Conservation (phyloP, 345 rosid genomes). For the Eucalyptus urophylla region DNA sequence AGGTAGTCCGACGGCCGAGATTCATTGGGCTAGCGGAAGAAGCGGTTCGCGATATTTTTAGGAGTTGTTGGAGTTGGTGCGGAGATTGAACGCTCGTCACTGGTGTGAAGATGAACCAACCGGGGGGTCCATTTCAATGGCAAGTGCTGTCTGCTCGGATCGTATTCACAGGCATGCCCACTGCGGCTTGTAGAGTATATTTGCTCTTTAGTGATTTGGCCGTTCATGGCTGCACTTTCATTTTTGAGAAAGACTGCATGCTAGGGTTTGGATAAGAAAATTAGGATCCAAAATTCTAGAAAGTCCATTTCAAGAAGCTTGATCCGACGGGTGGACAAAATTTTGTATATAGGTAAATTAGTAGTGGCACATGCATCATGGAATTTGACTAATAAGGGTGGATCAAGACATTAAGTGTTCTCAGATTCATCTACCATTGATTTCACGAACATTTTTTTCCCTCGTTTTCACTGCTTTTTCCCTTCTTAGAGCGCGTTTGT, state of each 20-base stretch:
- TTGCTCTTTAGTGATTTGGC: not conserved
- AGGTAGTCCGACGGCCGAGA: not conserved
- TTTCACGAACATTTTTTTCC: too few relatives aligned
- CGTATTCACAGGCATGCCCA: not conserved
- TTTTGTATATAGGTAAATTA: not conserved
- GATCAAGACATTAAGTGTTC: not conserved
- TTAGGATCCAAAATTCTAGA: not conserved
- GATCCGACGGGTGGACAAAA: not conserved
- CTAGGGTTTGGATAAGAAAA: not conserved
- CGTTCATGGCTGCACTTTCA: not conserved
- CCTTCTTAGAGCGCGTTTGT: too few relatives aligned
- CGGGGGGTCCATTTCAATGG: not conserved
- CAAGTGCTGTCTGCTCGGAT: not conserved
- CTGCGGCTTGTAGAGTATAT: not conserved
- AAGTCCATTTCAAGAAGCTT: not conserved
- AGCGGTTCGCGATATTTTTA: not conserved
- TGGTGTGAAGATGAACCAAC: not conserved
- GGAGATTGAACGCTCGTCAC: not conserved
- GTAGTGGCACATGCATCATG: not conserved
- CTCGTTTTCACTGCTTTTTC: too few relatives aligned
- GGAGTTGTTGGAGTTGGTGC: not conserved
- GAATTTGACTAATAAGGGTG: not conserved
- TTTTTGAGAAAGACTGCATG: not conserved
- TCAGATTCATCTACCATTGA: too few relatives aligned
- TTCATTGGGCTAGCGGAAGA: not conserved